A percentile compares a stretch with the other conserved stretches of the same genome.
These are phyloP conservation scores for Polygonum aviculare DNA, from an alignment of 148 eudicot genomes.

Conservation along the genomic window DNA sequence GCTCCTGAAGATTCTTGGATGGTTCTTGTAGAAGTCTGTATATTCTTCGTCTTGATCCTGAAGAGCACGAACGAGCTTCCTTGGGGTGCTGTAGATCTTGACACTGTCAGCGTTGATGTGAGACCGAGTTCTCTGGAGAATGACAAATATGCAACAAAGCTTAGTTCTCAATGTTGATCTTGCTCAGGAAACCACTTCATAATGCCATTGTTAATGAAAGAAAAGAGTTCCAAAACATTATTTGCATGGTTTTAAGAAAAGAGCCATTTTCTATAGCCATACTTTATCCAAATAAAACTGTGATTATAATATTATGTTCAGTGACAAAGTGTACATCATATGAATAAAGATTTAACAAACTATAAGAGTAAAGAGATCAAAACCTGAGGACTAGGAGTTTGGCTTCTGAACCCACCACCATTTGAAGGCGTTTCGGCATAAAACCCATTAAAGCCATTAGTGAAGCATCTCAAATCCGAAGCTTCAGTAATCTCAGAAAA, in stretches of 20 bases:
- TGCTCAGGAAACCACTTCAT: no score
- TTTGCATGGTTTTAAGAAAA: no score
- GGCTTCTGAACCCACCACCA: constrained; percentile 32
- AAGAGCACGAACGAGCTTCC: constrained; percentile 67
- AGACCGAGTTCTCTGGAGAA: constrained; percentile 50
- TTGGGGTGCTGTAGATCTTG: constrained; percentile 63
- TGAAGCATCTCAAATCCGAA: constrained; percentile 19
- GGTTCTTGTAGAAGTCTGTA: constrained; percentile 30
- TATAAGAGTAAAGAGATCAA: background rate
- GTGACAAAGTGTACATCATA: no score
- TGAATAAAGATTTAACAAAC: background rate
- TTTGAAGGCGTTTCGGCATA: constrained; percentile 23
- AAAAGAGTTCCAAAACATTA: no score
- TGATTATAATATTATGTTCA: no score
- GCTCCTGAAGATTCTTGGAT: constrained; percentile 32
- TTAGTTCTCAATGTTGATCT: background rate
- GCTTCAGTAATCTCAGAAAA: constrained; percentile 31
- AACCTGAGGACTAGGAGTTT: constrained; percentile 88
- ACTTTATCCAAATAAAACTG: no score
- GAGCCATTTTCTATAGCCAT: no score
- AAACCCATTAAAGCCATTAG: constrained; percentile 62
- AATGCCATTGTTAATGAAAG: no score
- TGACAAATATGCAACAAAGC: constrained; percentile 3
- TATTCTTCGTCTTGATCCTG: constrained; percentile 46
- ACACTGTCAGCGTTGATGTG: constrained; percentile 38